These are phyloP conservation scores for Trematosphaeria pertusa DNA, from an alignment of 2,329 filamentous ascomycete genomes.

Conservation along the genomic window DNA sequence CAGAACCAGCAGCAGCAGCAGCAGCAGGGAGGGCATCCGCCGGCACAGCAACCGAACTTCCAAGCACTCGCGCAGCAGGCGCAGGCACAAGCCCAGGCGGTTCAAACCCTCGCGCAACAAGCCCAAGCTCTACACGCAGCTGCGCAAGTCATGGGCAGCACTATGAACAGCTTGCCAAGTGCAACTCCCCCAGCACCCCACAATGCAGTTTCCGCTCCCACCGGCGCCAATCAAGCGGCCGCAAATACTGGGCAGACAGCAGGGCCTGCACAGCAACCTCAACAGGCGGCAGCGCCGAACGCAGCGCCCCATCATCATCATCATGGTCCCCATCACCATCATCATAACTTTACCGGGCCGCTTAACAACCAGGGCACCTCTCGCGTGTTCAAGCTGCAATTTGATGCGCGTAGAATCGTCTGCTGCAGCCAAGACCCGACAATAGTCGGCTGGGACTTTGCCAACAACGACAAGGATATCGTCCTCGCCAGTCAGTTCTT, in stretches of 20 bases:
- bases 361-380: slow-evolving; percentile 50
- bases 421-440: slow-evolving; percentile 91
- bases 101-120: slow-evolving; percentile 43
- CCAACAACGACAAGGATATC: slow-evolving; percentile 81
- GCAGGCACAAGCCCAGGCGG: slow-evolving; percentile 45
- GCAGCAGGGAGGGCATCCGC: slow-evolving; percentile 10
- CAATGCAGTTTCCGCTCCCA: slow-evolving; percentile 9
- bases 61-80: slow-evolving; percentile 46
- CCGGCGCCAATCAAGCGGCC: slow-evolving; percentile 14
- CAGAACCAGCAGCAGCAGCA: slow-evolving; percentile 28
- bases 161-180: slow-evolving; percentile 18
- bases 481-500: slow-evolving; percentile 82
- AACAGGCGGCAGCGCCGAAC: slow-evolving; percentile 23
- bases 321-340: slow-evolving; percentile 39
- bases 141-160: slow-evolving; percentile 35
- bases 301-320: slow-evolving; percentile 29
- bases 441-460: slow-evolving; percentile 99
- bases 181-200: slow-evolving; percentile 13
- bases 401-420: slow-evolving; percentile 90
- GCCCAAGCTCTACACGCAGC: slow-evolving; percentile 44
- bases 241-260: slow-evolving; percentile 18
- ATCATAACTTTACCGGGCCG: slow-evolving; percentile 33
- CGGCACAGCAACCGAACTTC: slow-evolving; percentile 30
- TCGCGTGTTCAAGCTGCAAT: slow-evolving; percentile 94
- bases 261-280: slow-evolving; percentile 20